A percentile compares a stretch with the other conserved stretches of the same genome.
Evolutionary conservation across 139 green algal genomes (phyloP).

Genomic region (Nannochloris sp.): DNA sequence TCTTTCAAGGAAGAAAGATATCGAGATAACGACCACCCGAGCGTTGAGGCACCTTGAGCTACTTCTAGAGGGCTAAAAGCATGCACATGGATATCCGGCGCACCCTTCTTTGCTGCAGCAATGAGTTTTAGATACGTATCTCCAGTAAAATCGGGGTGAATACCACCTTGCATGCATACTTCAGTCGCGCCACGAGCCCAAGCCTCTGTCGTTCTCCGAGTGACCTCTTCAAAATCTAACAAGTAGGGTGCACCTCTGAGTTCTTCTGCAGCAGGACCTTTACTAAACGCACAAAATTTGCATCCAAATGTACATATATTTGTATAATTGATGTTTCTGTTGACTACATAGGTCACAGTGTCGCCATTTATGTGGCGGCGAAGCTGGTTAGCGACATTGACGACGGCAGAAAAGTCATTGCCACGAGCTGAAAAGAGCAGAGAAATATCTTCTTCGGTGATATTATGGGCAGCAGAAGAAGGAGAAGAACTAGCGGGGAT

Average conservation of each 20-base stretch:
- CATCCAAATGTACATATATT: slow-evolving; percentile 46
- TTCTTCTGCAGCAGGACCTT: slow-evolving; percentile 37
- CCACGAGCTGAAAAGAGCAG: slow-evolving; percentile 54
- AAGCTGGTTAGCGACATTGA: slow-evolving; percentile 53
- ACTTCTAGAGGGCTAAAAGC: slow-evolving; percentile 71
- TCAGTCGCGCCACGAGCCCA: slow-evolving; percentile 78
- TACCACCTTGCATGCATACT: slow-evolving; percentile 79
- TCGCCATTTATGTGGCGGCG: slow-evolving; percentile 50
- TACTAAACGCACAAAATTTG: slow-evolving; percentile 72
- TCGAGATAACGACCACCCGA: slow-evolving; percentile 33
- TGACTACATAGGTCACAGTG: slow-evolving; percentile 64
- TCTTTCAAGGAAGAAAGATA: slow-evolving; percentile 47
- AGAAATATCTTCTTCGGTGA: slow-evolving; percentile 42
- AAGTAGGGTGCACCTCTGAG: slow-evolving; percentile 71
- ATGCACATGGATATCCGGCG: slow-evolving; percentile 78
- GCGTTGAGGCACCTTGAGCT: slow-evolving; percentile 49
- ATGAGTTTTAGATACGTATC: slow-evolving; percentile 73
- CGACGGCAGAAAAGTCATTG: slow-evolving; percentile 51
- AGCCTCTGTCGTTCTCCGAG: slow-evolving; percentile 56
- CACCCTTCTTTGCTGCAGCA: slow-evolving; percentile 55
- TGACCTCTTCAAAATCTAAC: slow-evolving; percentile 62
- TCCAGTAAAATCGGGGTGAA: slow-evolving; percentile 79
- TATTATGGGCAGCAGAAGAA: slow-evolving; percentile 1
- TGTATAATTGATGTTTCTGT: slow-evolving; percentile 93
- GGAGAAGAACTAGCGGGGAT: too few relatives aligned